Evolutionary conservation across 1,284 basidiomycete species (phyloP).

Genomic region (Sutorius eximius): DNA sequence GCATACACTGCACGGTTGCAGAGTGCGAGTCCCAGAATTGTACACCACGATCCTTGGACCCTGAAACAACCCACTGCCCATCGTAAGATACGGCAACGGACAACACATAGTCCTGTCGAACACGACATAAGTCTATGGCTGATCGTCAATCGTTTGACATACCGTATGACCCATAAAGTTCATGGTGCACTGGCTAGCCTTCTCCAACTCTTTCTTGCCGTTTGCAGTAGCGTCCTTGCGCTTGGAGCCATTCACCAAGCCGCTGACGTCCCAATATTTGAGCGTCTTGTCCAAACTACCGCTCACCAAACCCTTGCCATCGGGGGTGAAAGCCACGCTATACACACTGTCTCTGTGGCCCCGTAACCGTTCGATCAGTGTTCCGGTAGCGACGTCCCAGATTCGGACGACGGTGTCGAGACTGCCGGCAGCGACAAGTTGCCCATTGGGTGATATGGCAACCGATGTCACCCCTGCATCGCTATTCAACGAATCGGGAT

Average conservation of each 20-base stretch:
- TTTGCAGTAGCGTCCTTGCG: slow-evolving; percentile 44
- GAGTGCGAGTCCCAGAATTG: slow-evolving; percentile 85
- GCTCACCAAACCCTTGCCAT: slow-evolving; percentile 77
- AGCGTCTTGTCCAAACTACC: slow-evolving; percentile 87
- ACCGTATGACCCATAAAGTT: slow-evolving; percentile 87
- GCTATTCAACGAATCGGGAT: slow-evolving; percentile 51
- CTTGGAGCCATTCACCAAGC: slow-evolving; percentile 41
- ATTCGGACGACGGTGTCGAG: slow-evolving; percentile 85
- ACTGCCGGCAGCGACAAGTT: slow-evolving; percentile 79
- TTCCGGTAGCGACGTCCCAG: slow-evolving; percentile 79
- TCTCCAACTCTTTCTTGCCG: slow-evolving; percentile 36
- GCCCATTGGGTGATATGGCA: slow-evolving; percentile 79
- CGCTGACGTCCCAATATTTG: slow-evolving; percentile 82
- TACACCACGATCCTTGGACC: slow-evolving; percentile 88
- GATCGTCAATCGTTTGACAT: slow-evolving; percentile 20
- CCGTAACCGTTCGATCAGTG: slow-evolving; percentile 71
- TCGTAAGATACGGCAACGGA: slow-evolving; percentile 82
- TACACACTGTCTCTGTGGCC: slow-evolving; percentile 87
- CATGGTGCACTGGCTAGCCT: slow-evolving; percentile 60
- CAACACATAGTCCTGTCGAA: slow-evolving; percentile 69
- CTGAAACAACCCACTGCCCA: slow-evolving; percentile 85
- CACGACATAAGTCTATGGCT: slow-evolving; percentile 3
- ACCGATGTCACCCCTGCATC: slow-evolving; percentile 82
- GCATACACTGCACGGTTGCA: slow-evolving; percentile 76
- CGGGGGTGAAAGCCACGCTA: slow-evolving; percentile 85